Evolutionary conservation across 176 grass and related monocot genomes (phyloP).

Genomic region (Dactylis glomerata): DNA sequence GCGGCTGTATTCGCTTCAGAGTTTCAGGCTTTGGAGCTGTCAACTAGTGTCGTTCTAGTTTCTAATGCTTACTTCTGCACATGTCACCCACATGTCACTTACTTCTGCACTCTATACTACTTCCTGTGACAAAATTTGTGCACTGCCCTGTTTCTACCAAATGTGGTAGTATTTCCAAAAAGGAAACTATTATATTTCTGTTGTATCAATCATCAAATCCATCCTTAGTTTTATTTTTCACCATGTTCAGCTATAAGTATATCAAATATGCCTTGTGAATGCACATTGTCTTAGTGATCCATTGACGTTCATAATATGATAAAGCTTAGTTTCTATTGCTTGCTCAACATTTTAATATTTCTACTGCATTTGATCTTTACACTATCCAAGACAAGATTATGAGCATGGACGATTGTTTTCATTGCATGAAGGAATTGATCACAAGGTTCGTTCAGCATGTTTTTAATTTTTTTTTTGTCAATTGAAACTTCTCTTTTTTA

Average conservation of each 20-base stretch:
- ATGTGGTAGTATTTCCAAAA: too few relatives aligned
- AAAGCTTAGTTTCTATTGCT: background rate
- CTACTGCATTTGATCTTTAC: background rate
- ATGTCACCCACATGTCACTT: background rate
- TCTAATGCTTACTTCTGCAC: too few relatives aligned
- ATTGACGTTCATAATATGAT: background rate
- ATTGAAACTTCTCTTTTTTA: constrained; percentile 8
- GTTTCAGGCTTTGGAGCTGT: background rate
- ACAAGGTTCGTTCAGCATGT: constrained; percentile 52
- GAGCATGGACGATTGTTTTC: constrained; percentile 70
- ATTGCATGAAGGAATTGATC: constrained; percentile 76
- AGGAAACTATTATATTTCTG: background rate
- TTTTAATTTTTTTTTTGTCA: background rate
- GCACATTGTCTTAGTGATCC: background rate
- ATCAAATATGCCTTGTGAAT: background rate
- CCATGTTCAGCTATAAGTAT: background rate
- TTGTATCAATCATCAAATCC: background rate
- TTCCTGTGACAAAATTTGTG: background rate
- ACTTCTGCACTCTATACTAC: background rate
- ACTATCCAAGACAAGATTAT: constrained; percentile 37
- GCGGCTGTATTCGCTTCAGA: background rate
- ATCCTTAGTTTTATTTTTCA: background rate
- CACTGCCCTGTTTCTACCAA: background rate
- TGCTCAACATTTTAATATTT: background rate
- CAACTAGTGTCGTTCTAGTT: background rate